Evolutionary conservation across 78 protist species (phyloP).

Genomic region (Protostelium mycophagum): DNA sequence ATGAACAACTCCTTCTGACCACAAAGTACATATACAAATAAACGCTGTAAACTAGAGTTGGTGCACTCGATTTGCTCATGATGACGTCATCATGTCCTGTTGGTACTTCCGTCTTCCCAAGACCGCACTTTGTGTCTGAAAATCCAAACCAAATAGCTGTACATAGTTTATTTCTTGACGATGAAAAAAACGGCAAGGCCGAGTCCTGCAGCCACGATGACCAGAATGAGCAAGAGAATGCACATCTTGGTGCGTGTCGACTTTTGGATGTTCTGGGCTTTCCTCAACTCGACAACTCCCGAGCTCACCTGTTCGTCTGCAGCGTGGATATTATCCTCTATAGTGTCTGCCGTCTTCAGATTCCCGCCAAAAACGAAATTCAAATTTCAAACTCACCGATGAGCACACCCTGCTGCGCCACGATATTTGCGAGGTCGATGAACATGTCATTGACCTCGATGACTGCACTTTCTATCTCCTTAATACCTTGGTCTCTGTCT

Average conservation of each 20-base stretch:
- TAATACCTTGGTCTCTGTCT: constrained; percentile 73
- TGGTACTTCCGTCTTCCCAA: too few species aligned
- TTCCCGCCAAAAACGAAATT: not conserved
- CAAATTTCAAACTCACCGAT: constrained; percentile 13
- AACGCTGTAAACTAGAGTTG: too few species aligned
- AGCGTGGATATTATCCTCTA: constrained; percentile 30
- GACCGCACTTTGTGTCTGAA: too few species aligned
- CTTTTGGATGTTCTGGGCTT: constrained; percentile 33
- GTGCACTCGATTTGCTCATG: too few species aligned
- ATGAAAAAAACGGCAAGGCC: constrained; percentile 46
- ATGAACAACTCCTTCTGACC: too few species aligned
- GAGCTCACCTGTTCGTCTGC: constrained; percentile 28
- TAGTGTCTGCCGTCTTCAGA: constrained; percentile 10
- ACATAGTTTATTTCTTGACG: constrained; percentile 40
- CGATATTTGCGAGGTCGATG: constrained; percentile 65
- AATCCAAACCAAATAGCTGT: too few species aligned
- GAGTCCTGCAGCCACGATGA: constrained; percentile 55
- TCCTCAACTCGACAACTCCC: constrained; percentile 28
- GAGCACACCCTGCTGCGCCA: constrained; percentile 71
- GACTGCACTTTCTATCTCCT: constrained; percentile 61
- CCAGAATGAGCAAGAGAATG: constrained; percentile 45
- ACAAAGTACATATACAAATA: too few species aligned
- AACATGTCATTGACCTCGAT: constrained; percentile 75
- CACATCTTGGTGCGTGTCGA: constrained; percentile 58
- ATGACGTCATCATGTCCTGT: too few species aligned